Evolutionary conservation across 805 yeast species (phyloP), one percentile per base, ranked within the genome.

Genomic region (Ogataea zsoltii): DNA sequence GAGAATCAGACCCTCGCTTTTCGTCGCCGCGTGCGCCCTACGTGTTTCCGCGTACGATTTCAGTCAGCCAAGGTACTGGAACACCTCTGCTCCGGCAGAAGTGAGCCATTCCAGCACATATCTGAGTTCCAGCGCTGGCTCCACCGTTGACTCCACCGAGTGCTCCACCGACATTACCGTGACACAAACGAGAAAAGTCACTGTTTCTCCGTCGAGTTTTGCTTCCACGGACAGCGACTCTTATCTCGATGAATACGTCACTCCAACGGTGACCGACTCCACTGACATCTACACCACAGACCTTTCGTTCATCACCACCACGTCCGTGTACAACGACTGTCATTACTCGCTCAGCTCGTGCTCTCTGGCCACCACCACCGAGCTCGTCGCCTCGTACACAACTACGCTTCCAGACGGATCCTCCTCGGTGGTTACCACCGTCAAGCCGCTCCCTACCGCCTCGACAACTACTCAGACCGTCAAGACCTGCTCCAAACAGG

Each of bases 381-480:
- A 57, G 29, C 43, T 59, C 28, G 59, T 51, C 7, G 57, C 58
- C 17, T 54, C 60, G 6, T 61, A 60, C 46, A 42, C 55, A 30
- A 49, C 60, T 9, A 54, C 59, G 9, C 42, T 55, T 35, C 41
- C 55, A 3, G 52, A 53, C 17, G 44, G 41, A 3, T 26, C 45
- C 15, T 35, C 52, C 14, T 46, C 58, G 4, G 57, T 49, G 18
- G 45, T 50, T n/a, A 59, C 63, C 21, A 49, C 53, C 17, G 48
- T 46, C 33, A 42, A 39, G 25, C 53, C 59, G 26, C 39, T 56
- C 2, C 35, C 55, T 3, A 33, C 38, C 14, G 26, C 54, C 15
- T 26, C 45, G 11, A 18, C 55, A 16, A 37, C 48, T 32, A 41
- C 43, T 4, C 47, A 44, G 3, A 49, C 53, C 19, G 38, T 37